phyloP scores from a whole-genome alignment of 441 rosid genomes.

The Biscutella auriculata region DNA sequence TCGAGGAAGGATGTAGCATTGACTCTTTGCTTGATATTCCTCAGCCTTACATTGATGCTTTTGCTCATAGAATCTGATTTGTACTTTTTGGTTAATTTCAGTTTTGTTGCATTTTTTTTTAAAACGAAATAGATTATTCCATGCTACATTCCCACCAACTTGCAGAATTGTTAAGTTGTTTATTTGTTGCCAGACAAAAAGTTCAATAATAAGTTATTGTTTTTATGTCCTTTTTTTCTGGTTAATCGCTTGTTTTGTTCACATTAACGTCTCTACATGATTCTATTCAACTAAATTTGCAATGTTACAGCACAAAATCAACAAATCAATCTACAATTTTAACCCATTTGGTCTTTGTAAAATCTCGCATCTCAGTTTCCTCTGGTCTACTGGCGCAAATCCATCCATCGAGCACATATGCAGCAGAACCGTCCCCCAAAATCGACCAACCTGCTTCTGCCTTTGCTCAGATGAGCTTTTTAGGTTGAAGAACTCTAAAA shows the following conservation, averaged over 20 bases:
- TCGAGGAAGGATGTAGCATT: constrained; percentile 50
- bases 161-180: too few relatives aligned
- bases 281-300: constrained; percentile 10
- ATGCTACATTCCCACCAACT: too few relatives aligned
- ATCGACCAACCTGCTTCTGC: not conserved
- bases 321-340: constrained; percentile 1
- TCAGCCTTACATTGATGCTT: constrained; percentile 21
- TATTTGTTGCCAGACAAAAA: too few relatives aligned
- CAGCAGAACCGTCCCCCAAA: not conserved
- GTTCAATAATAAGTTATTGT: too few relatives aligned
- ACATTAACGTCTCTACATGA: not conserved
- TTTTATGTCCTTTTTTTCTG: too few relatives aligned
- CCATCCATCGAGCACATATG: not conserved
- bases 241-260: not conserved
- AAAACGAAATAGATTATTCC: not conserved
- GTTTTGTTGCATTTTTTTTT: not conserved
- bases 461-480: not conserved
- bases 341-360: not conserved
- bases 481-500: not conserved
- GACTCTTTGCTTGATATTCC: constrained; percentile 58
- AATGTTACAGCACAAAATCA: not conserved
- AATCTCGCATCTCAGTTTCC: not conserved
- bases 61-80: constrained; percentile 20
- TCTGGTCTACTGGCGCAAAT: not conserved
- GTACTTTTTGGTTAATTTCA: not conserved